phyloP scores from a whole-genome alignment of 75 land plant genomes.

The Chamaecyparis obtusa region DNA sequence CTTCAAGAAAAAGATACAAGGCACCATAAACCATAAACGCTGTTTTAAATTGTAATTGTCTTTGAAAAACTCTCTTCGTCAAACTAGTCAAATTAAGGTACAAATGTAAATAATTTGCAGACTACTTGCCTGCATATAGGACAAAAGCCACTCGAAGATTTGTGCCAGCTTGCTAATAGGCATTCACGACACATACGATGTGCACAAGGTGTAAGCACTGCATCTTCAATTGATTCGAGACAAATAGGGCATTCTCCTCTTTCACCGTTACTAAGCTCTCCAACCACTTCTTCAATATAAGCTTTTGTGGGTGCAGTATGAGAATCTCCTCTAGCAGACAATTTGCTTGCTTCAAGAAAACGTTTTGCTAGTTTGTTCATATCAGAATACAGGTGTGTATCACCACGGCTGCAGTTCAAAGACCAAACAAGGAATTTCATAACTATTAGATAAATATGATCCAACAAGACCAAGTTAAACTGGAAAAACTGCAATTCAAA shows the following conservation, averaged over 20 bases:
- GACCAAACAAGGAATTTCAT: background rate
- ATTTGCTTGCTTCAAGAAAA: slow-evolving; percentile 58
- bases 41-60: background rate
- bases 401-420: slow-evolving; percentile 68
- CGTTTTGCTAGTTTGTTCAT: slow-evolving; percentile 85
- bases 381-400: slow-evolving; percentile 86
- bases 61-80: background rate
- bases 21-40: background rate
- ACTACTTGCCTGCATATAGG: slow-evolving; percentile 83
- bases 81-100: background rate
- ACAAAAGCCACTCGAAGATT: slow-evolving; percentile 66
- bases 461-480: background rate
- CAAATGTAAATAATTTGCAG: background rate
- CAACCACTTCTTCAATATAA: slow-evolving; percentile 81
- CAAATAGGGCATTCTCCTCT: slow-evolving; percentile 95
- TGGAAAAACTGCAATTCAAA: background rate
- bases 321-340: slow-evolving; percentile 27
- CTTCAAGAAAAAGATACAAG: background rate
- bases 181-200: slow-evolving; percentile 96
- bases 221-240: slow-evolving; percentile 91
- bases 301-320: slow-evolving; percentile 59
- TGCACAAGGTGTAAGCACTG: slow-evolving; percentile 94
- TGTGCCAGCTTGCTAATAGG: slow-evolving; percentile 81
- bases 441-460: background rate
- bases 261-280: slow-evolving; percentile 80